Percentiles rank a stretch among this genome's conserved stretches.
Evolutionary conservation across 176 grass and related monocot genomes (phyloP).

Genomic region (Alopecurus myosuroides): DNA sequence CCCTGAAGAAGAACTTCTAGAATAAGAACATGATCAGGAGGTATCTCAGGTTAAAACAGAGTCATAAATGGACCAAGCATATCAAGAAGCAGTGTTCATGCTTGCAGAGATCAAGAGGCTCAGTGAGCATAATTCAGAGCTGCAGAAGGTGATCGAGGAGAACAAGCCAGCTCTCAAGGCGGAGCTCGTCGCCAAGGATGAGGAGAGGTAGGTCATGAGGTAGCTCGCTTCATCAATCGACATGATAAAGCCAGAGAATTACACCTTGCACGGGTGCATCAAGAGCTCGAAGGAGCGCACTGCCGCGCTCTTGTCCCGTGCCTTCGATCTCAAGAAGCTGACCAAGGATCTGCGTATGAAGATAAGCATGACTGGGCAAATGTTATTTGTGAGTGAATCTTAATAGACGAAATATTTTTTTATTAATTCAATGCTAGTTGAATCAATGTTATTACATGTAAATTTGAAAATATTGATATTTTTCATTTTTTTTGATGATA

Average conservation of each 20-base stretch:
- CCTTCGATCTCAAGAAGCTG: too few species aligned
- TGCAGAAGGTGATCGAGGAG: conserved; percentile 41
- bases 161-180: conserved; percentile 14
- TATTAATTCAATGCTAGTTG: too few species aligned
- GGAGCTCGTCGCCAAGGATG: conserved; percentile 60
- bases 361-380: too few species aligned
- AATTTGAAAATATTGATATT: too few species aligned
- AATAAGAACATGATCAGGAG: neutral
- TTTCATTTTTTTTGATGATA: too few species aligned
- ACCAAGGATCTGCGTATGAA: too few species aligned
- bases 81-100: conserved; percentile 30
- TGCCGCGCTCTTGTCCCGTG: too few species aligned
- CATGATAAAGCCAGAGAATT: conserved; percentile 64
- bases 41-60: neutral
- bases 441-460: too few species aligned
- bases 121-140: conserved; percentile 22
- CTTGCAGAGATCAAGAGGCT: conserved; percentile 28
- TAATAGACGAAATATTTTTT: too few species aligned
- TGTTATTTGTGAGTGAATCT: too few species aligned
- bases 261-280: conserved; percentile 32
- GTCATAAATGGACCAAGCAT: neutral
- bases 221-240: conserved; percentile 57
- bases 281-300: conserved; percentile 23
- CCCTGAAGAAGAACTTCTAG: conserved; percentile 47
- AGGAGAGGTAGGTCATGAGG: conserved; percentile 95